phyloP scores from a whole-genome alignment of 345 rosid species.

The Angophora floribunda region DNA sequence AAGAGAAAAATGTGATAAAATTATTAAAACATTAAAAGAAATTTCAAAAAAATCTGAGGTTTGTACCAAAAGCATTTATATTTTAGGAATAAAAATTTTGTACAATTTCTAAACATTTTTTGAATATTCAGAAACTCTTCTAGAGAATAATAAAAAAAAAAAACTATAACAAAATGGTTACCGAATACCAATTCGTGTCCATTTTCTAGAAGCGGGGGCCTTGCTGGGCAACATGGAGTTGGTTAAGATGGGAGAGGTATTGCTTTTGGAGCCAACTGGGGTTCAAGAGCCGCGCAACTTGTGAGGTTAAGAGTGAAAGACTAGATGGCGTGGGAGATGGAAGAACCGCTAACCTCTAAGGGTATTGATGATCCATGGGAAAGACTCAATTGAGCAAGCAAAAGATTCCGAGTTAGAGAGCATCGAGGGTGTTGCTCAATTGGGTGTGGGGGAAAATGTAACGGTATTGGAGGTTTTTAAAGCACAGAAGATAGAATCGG shows the following conservation, averaged over 20 bases:
- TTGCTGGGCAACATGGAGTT: neutral
- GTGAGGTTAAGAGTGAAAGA: neutral
- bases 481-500: neutral
- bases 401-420: neutral
- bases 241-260: neutral
- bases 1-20: too few relatives aligned
- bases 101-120: too few relatives aligned
- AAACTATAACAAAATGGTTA: neutral
- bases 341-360: neutral
- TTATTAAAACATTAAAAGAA: too few relatives aligned
- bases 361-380: neutral
- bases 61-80: too few relatives aligned
- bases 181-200: neutral
- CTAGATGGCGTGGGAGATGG: neutral
- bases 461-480: neutral
- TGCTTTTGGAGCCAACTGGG: neutral
- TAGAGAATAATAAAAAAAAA: too few relatives aligned
- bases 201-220: neutral
- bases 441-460: neutral
- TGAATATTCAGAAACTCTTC: too few relatives aligned
- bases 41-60: too few relatives aligned
- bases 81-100: too few relatives aligned
- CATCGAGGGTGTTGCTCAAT: neutral
- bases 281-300: neutral
- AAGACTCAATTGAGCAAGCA: neutral